phyloP scores from a whole-genome alignment of 352 stramenopile species.

The Globisporangium echinulatum region DNA sequence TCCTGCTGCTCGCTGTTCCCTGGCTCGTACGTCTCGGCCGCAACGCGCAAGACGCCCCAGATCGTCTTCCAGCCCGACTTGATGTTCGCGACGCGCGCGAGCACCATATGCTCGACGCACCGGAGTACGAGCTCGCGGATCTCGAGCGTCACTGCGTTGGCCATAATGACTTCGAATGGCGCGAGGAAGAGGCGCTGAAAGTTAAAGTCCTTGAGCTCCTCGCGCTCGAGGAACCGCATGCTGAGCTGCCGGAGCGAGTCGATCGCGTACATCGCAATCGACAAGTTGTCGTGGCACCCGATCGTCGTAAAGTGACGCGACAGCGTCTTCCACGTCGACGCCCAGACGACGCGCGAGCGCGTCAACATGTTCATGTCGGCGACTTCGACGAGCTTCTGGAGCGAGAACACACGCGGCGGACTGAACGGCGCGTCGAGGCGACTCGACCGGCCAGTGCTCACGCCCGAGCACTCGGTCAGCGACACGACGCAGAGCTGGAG shows the following conservation, averaged over 20 bases:
- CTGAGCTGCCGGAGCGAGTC: conserved; percentile 99
- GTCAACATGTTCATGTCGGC: conserved; percentile 99
- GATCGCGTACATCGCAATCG: conserved; percentile 98
- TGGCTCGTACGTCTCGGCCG: conserved; percentile 77
- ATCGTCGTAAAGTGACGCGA: conserved; percentile 97
- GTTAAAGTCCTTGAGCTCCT: conserved; percentile 98
- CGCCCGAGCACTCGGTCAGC: conserved; percentile 82
- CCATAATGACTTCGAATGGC: conserved; percentile 95
- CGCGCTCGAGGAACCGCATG: conserved; percentile 99
- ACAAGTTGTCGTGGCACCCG: conserved; percentile 94
- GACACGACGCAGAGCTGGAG: conserved; percentile 87
- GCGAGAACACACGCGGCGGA: conserved; percentile 94
- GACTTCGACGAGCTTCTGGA: conserved; percentile 99
- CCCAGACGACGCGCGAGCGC: conserved; percentile 95
- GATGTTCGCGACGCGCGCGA: conserved; percentile 83
- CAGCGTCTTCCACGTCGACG: conserved; percentile 96
- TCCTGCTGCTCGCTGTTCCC: conserved; percentile 43
- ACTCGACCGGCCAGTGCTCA: conserved; percentile 36
- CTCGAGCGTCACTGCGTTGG: conserved; percentile 69
- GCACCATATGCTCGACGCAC: conserved; percentile 90
- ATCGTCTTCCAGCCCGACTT: conserved; percentile 93
- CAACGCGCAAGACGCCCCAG: conserved; percentile 88
- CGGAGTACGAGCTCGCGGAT: conserved; percentile 89
- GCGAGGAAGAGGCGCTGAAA: conserved; percentile 98
- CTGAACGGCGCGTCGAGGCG: conserved; percentile 25